Base-by-base conservation (phyloP, 257 asterid species). In the Solanum neorickii region DNA sequence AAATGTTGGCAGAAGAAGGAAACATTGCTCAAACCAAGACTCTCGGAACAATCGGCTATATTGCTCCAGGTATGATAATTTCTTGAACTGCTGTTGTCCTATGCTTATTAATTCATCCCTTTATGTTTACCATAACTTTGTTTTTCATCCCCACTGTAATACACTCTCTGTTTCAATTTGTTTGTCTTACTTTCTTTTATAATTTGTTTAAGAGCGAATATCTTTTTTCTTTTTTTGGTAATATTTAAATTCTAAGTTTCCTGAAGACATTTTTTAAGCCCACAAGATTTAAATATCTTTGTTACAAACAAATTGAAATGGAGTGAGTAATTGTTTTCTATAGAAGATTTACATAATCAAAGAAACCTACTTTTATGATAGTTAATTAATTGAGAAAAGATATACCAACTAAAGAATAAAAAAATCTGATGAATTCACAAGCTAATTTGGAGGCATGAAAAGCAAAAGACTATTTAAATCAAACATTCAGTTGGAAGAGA, bases 31-130 rank as follows among this genome's bases (percentile, higher is more conserved):
- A 37, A 59, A 92, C 93, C 37, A 88, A 27, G 56, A 89, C 93
- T 44, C 72, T 92, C 82, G 94, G 93, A 74, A 92, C 94, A 39
- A 87, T 91, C 3, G 92, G 94, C 11, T 92, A 91, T 65, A 86
- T 91, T 69, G 93, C 93, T 86, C 94, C 92, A 91, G 94, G 94
- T 90, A 90, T 41, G 15, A 44, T 44, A 12, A 14, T 49, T 20
- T 49, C 59, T 49, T 49, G 59, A 49, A 49, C 1, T 49, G 59
- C 59, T 49, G 44, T 41, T 85, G 33, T 46, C 65, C 44, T 70
- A 27, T 20, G 37, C 65, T 49, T 9, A 72, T 86, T 42, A 27
- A 42, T 27, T 86, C 35, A 15, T 72, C 59, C 31, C 35, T 49
- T 47, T 74, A 29, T 14, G 23, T 8, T 20, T 56, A 75, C 42